Percentiles rank a stretch among this genome's conserved stretches.
phyloP scores from a whole-genome alignment of 495 filamentous ascomycete species.

The Daldinia childiae region DNA sequence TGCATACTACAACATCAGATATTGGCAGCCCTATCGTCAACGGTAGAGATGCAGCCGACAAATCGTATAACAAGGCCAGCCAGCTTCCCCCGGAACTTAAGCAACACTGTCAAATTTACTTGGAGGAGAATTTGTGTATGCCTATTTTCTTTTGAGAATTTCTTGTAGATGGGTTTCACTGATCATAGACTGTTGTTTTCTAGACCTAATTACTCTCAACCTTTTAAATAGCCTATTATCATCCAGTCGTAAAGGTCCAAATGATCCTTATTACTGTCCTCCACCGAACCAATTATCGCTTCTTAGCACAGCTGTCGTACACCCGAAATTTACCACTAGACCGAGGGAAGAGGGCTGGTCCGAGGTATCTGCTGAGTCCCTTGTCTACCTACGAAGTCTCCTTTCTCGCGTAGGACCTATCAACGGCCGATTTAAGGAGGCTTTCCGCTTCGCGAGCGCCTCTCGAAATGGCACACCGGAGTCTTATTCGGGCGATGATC shows the following conservation, averaged over 20 bases:
- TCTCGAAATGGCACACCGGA: constrained; percentile 25
- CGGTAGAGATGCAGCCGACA: neutral
- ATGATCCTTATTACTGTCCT: constrained; percentile 56
- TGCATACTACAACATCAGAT: constrained; percentile 11
- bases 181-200: neutral
- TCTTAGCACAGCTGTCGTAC: constrained; percentile 72
- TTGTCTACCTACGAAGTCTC: constrained; percentile 53
- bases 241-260: constrained; percentile 38
- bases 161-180: neutral
- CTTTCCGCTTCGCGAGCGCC: constrained; percentile 35
- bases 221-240: constrained; percentile 73
- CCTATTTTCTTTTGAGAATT: neutral
- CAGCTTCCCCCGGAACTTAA: constrained; percentile 69
- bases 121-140: constrained; percentile 79
- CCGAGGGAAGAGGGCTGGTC: constrained; percentile 47
- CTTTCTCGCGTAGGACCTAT: constrained; percentile 54
- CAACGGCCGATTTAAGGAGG: constrained; percentile 53
- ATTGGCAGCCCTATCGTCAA: constrained; percentile 31
- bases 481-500: constrained; percentile 33
- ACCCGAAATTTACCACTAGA: constrained; percentile 70
- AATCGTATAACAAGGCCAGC: constrained; percentile 61
- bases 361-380: constrained; percentile 51
- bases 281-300: constrained; percentile 72
- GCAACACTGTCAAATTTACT: constrained; percentile 73
- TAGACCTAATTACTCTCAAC: constrained; percentile 74